Base-by-base conservation (phyloP, 73 alveolate species). In the Paraurostyla sp. region DNA sequence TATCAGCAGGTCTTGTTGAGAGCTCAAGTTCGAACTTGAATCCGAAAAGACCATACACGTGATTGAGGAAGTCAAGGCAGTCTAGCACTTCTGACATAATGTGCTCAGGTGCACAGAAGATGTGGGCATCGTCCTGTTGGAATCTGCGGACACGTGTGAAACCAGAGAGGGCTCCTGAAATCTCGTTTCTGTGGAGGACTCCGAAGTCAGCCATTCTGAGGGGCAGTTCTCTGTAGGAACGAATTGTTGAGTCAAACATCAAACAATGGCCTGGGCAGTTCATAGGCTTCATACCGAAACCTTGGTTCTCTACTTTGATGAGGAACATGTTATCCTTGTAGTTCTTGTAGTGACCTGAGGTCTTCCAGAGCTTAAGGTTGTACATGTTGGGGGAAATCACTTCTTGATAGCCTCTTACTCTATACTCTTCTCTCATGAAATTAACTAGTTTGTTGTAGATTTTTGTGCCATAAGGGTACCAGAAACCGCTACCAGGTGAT, bases 211-310 rank as follows among this genome's bases (percentile, higher is more conserved):
- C 99, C 88, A 92, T 91, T 92, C 99, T 97, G 40, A 98, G 45
- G 9, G 99, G 99, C 43, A 99, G 96, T 89, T 99, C 99, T 96
- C 98, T 99, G 96, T 98, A 99, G 38, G 99, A 94, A 54, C 99
- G 87, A 30, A 94, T 92, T n/a, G 93, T 87, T 52, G 91, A 85
- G 71, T 97, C 98, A 88, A 95, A 98, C 98, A 98, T 95, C 35
- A 97, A 68, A 91, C 97, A 96, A 89, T 99, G 99, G 32, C 99
- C 99, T 0, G 99, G 99, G 90, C 99, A 99, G 95, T 99, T 99
- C 99, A 99, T 99, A 36, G 99, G 99, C 92, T 98, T 99, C 94
- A 99, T 81, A 49, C 99, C 99, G 94, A 97, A 98, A 93, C 99
- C 99, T 87, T 97, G 97, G 87, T 96, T 97, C 71, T 97, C 99